phyloP scores from a whole-genome alignment of 257 asterid genomes.

The Scutellaria minor region DNA sequence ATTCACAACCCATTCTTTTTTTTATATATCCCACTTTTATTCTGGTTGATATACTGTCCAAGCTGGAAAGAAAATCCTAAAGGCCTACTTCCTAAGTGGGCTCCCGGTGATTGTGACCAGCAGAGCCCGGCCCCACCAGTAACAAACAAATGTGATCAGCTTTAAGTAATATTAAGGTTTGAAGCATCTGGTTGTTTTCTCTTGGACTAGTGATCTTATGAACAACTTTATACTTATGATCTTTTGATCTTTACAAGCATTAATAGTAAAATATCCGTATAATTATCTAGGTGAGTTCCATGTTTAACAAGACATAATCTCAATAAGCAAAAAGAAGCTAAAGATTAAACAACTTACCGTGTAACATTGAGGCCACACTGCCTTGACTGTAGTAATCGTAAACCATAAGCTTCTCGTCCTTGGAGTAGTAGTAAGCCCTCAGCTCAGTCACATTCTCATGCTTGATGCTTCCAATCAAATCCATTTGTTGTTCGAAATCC shows the following conservation, averaged over 20 bases:
- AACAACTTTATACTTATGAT: slow-evolving; percentile 4
- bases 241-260: not conserved
- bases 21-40: slow-evolving; percentile 26
- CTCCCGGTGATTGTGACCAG: slow-evolving; percentile 32
- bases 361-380: slow-evolving; percentile 79
- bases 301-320: not conserved
- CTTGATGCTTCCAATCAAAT: slow-evolving; percentile 71
- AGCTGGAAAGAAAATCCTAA: slow-evolving; percentile 40
- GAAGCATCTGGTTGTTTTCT: not conserved
- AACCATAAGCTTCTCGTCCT: slow-evolving; percentile 96
- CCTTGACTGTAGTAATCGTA: slow-evolving; percentile 80
- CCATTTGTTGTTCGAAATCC: slow-evolving; percentile 94
- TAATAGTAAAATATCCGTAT: not conserved
- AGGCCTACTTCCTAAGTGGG: slow-evolving; percentile 33
- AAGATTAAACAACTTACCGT: slow-evolving; percentile 54
- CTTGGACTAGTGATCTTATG: slow-evolving; percentile 11
- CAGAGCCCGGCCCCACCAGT: slow-evolving; percentile 23
- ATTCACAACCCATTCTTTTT: slow-evolving; percentile 27
- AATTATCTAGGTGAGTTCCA: slow-evolving; percentile 11
- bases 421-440: slow-evolving; percentile 91
- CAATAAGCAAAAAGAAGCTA: not conserved
- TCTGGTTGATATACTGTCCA: slow-evolving; percentile 33
- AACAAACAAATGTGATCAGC: slow-evolving; percentile 30
- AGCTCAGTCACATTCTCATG: slow-evolving; percentile 87
- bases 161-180: slow-evolving; percentile 22